A percentile compares a stretch with the other conserved stretches of the same genome.
phyloP scores from a whole-genome alignment of 2,329 filamentous ascomycete genomes.

The Aspergillus spinulosporus region DNA sequence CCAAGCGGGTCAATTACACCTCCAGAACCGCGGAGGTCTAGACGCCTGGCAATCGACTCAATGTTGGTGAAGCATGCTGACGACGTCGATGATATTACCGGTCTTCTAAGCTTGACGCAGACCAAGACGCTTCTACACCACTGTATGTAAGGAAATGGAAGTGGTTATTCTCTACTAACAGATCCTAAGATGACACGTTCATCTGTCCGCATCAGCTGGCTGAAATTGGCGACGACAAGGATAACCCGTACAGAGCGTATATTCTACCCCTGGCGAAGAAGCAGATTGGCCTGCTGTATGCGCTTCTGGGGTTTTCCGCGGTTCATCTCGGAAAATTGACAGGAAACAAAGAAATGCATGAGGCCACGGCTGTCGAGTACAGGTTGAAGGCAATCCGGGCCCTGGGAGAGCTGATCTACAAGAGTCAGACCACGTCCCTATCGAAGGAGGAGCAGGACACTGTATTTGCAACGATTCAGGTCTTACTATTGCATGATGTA shows the following conservation, averaged over 20 bases:
- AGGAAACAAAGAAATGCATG: conserved; percentile 23
- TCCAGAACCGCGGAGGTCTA: background rate
- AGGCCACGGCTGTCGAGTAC: conserved; percentile 31
- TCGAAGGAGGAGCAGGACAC: conserved; percentile 30
- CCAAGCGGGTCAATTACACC: background rate
- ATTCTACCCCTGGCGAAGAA: conserved; percentile 32
- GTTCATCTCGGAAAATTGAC: conserved; percentile 30
- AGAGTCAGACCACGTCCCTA: conserved; percentile 26
- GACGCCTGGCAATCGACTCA: background rate
- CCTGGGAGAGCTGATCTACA: conserved; percentile 27
- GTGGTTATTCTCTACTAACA: background rate
- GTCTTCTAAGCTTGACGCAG: conserved; percentile 10
- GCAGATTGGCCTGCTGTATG: conserved; percentile 30
- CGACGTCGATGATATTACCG: conserved; percentile 4
- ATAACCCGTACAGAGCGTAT: conserved; percentile 34
- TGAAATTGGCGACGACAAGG: conserved; percentile 20
- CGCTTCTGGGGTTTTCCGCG: conserved; percentile 31
- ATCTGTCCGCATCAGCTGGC: conserved; percentile 35
- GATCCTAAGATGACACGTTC: conserved; percentile 26
- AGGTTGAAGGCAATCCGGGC: conserved; percentile 31
- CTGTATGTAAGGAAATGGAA: conserved; percentile 18
- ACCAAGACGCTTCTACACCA: conserved; percentile 25
- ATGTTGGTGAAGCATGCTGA: background rate
- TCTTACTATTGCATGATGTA: conserved; percentile 34
- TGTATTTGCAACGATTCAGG: conserved; percentile 32